phyloP scores from a whole-genome alignment of 192 early-diverging fungal species.

The Gonapodya sp. region DNA sequence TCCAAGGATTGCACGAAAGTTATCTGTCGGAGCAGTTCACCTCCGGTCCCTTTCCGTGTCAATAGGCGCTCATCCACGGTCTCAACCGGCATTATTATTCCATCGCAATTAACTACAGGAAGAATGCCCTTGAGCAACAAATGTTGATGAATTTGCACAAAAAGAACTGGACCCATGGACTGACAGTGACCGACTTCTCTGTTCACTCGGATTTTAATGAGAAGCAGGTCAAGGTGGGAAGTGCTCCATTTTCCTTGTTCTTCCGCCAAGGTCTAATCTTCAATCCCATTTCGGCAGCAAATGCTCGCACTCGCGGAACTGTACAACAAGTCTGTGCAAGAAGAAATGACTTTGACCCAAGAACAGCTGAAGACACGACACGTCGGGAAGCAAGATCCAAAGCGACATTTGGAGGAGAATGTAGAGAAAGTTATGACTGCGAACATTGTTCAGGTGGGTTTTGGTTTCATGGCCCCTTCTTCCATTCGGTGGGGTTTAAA shows the following conservation, averaged over 20 bases:
- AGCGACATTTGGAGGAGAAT: conserved; percentile 91
- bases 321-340: conserved; percentile 97
- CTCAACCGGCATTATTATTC: conserved; percentile 99
- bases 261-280: background rate
- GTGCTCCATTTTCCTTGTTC: background rate
- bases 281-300: conserved; percentile 40
- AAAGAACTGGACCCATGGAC: conserved; percentile 97
- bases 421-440: conserved; percentile 86
- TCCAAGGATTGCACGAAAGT: too few relatives aligned
- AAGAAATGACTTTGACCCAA: conserved; percentile 85
- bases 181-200: conserved; percentile 72
- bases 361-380: conserved; percentile 97
- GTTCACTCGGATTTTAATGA: conserved; percentile 77
- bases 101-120: conserved; percentile 98
- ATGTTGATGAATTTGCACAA: conserved; percentile 99
- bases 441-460: conserved; percentile 81
- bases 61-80: conserved; percentile 85
- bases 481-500: too few relatives aligned
- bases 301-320: conserved; percentile 84
- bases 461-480: too few relatives aligned
- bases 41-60: background rate
- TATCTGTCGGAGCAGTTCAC: too few relatives aligned
- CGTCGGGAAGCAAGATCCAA: conserved; percentile 99
- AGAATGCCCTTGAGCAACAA: conserved; percentile 98
- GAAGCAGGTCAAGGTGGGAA: conserved; percentile 64